Evolutionary conservation across 805 yeast species (phyloP).

Genomic region (Myxozyma vanderwaltii): DNA sequence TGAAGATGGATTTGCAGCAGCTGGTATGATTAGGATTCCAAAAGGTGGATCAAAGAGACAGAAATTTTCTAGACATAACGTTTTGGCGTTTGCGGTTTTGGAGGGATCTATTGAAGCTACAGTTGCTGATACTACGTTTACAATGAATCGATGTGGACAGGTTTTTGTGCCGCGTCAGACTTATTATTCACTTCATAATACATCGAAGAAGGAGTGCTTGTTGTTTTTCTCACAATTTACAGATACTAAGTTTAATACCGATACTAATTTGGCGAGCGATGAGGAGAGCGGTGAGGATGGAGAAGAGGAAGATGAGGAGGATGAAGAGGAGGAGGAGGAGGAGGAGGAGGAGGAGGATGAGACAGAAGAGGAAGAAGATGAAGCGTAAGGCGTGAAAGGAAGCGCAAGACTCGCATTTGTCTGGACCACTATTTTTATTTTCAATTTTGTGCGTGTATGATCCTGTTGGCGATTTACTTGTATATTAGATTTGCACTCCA

Average conservation of each 20-base stretch:
- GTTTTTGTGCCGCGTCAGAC: conserved; percentile 70
- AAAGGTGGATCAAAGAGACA: conserved; percentile 60
- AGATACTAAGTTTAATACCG: conserved; percentile 34
- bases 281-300: not conserved
- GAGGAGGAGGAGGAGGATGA: conserved; percentile 1
- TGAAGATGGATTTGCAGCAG: conserved; percentile 54
- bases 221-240: conserved; percentile 76
- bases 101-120: conserved; percentile 71
- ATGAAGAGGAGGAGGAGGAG: conserved; percentile 1
- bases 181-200: conserved; percentile 34
- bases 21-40: conserved; percentile 72
- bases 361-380: too few species aligned
- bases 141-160: conserved; percentile 71
- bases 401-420: too few species aligned
- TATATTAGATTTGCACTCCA: conserved; percentile 1
- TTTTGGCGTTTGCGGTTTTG: conserved; percentile 74
- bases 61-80: conserved; percentile 63
- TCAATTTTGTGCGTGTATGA: too few species aligned
- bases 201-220: conserved; percentile 62
- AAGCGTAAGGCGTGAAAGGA: too few species aligned
- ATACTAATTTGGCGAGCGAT: not conserved
- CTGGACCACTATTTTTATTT: not conserved
- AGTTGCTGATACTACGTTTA: conserved; percentile 58
- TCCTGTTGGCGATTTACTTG: not conserved
- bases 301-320: conserved; percentile 3